Percentiles rank a stretch among this genome's conserved stretches.
Evolutionary conservation across 2,329 filamentous ascomycete species (phyloP).

Genomic region (Penicillium rolfsii): DNA sequence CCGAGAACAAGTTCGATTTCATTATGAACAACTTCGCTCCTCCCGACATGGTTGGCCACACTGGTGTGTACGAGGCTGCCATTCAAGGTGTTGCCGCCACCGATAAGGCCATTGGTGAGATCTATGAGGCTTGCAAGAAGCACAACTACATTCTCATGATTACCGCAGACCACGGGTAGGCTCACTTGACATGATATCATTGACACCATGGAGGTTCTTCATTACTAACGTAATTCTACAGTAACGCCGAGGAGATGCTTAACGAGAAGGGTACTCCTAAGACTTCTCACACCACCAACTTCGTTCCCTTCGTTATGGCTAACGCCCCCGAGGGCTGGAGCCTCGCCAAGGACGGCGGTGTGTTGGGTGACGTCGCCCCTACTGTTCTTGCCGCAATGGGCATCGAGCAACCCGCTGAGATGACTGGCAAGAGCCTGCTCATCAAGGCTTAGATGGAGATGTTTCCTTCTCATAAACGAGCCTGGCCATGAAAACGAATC

Average conservation of each 20-base stretch:
- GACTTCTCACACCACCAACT: slow-evolving; percentile 97
- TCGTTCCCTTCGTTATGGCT: slow-evolving; percentile 97
- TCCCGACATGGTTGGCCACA: slow-evolving; percentile 99
- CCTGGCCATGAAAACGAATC: slow-evolving; percentile 29
- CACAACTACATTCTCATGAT: slow-evolving; percentile 92
- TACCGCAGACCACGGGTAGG: slow-evolving; percentile 87
- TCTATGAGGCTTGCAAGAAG: slow-evolving; percentile 93
- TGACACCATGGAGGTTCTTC: neutral
- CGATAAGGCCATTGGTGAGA: slow-evolving; percentile 89
- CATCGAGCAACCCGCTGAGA: slow-evolving; percentile 83
- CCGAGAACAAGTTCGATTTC: slow-evolving; percentile 86
- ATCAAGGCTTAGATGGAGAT: slow-evolving; percentile 60
- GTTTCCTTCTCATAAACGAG: slow-evolving; percentile 21
- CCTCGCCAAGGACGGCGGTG: slow-evolving; percentile 79
- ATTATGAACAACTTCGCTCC: slow-evolving; percentile 99
- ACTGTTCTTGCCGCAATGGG: slow-evolving; percentile 91
- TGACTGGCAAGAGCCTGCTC: slow-evolving; percentile 85
- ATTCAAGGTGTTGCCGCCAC: slow-evolving; percentile 83
- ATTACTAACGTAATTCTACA: slow-evolving; percentile 35
- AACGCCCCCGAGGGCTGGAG: slow-evolving; percentile 91
- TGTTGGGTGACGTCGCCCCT: slow-evolving; percentile 97
- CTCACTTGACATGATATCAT: slow-evolving; percentile 15
- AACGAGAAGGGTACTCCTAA: slow-evolving; percentile 94
- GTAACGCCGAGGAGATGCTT: slow-evolving; percentile 98
- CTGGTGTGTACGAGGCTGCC: slow-evolving; percentile 93